These are phyloP conservation scores for Cornus suecica DNA, from an alignment of 148 eudicot genomes.

Conservation along the genomic window DNA sequence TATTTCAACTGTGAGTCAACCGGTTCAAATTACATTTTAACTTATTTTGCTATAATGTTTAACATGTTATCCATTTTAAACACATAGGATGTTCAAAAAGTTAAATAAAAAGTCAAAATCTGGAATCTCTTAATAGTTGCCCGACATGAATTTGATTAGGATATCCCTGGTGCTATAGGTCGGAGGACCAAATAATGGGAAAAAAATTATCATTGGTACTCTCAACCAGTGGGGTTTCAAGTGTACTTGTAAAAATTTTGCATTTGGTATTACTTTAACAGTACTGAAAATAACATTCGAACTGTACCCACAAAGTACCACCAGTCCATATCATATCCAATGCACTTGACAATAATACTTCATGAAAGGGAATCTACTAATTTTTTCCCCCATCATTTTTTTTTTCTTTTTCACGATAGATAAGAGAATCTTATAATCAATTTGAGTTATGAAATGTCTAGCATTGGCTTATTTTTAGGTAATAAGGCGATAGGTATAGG, in stretches of 20 bases:
- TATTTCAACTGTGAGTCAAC: too few species aligned
- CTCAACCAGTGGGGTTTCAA: background rate
- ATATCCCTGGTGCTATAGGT: constrained; percentile 14
- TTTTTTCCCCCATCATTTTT: background rate
- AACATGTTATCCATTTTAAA: too few species aligned
- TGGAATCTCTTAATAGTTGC: background rate
- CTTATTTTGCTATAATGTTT: too few species aligned
- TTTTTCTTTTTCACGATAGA: background rate
- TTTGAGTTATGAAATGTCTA: constrained; percentile 1
- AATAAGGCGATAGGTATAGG: background rate
- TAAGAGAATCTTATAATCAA: constrained; percentile 6
- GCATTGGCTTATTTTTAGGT: constrained; percentile 10
- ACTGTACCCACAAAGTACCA: constrained; percentile 19
- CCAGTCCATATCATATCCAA: constrained; percentile 17
- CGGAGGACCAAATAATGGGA: background rate
- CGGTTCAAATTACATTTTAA: too few species aligned
- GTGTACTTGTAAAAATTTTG: background rate
- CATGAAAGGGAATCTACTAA: constrained; percentile 7
- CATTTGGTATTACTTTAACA: constrained; percentile 1
- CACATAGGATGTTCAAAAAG: background rate
- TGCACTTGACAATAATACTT: constrained; percentile 10
- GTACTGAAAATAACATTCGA: constrained; percentile 14
- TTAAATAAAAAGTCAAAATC: background rate
- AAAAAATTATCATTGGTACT: background rate
- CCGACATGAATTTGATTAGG: constrained; percentile 3